phyloP scores from a whole-genome alignment of 2,329 filamentous ascomycete genomes.

The Cladosporium phlei region DNA sequence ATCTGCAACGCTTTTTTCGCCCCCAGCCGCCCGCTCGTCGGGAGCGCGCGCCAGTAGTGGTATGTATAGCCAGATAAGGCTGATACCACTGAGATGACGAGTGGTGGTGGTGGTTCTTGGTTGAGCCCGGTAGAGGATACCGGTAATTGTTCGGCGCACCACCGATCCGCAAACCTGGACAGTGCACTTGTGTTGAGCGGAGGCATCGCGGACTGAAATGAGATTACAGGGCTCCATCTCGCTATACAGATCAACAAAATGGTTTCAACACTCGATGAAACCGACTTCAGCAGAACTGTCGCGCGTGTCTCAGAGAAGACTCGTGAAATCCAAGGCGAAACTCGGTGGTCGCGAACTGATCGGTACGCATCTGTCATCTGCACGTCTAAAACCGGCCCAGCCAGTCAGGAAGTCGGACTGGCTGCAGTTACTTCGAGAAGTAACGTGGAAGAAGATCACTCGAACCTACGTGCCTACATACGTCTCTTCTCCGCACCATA shows the following conservation, averaged over 20 bases:
- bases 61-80: too few relatives aligned
- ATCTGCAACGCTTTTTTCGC: too few relatives aligned
- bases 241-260: too few relatives aligned
- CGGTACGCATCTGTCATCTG: conserved; percentile 3
- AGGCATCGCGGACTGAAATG: conserved; percentile 1
- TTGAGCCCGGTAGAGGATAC: neutral
- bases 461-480: too few relatives aligned
- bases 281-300: too few relatives aligned
- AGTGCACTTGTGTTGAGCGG: conserved; percentile 1
- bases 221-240: too few relatives aligned
- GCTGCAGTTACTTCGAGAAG: conserved; percentile 11
- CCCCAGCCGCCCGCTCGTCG: too few relatives aligned
- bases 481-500: conserved; percentile 8
- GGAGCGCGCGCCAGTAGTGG: too few relatives aligned
- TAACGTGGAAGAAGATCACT: conserved; percentile 7
- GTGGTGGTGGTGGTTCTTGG: too few relatives aligned
- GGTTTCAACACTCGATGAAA: too few relatives aligned
- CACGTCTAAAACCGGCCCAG: neutral
- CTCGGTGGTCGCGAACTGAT: neutral
- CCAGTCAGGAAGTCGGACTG: neutral
- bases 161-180: neutral
- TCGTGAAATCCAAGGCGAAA: neutral
- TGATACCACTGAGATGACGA: too few relatives aligned
- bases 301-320: too few relatives aligned
- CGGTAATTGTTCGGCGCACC: neutral